These are phyloP conservation scores for Amanita pseudoporphyria DNA, from an alignment of 768 basidiomycete species.

Conservation along the genomic window DNA sequence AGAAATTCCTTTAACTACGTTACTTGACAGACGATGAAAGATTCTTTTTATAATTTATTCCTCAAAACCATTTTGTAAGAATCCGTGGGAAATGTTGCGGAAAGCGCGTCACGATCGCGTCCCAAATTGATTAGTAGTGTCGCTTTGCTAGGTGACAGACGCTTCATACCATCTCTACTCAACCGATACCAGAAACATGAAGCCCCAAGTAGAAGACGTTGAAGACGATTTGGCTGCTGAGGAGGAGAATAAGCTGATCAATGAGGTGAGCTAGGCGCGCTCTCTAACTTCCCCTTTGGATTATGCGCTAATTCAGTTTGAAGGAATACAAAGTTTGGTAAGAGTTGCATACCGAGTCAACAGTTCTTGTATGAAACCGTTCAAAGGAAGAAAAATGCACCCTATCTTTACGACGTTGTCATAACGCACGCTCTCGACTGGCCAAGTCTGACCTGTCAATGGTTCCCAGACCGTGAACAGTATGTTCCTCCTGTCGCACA, in stretches of 20 bases:
- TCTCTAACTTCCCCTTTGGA: too few relatives aligned
- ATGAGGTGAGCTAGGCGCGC: slow-evolving; percentile 49
- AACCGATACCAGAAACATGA: slow-evolving; percentile 23
- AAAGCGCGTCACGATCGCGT: slow-evolving; percentile 35
- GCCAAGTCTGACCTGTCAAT: slow-evolving; percentile 97
- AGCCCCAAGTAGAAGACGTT: slow-evolving; percentile 51
- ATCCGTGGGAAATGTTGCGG: slow-evolving; percentile 25
- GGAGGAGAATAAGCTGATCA: slow-evolving; percentile 83
- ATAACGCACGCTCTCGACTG: slow-evolving; percentile 97
- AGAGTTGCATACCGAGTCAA: slow-evolving; percentile 5
- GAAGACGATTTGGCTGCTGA: slow-evolving; percentile 77
- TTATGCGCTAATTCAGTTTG: neutral
- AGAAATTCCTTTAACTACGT: neutral
- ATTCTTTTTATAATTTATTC: slow-evolving; percentile 1
- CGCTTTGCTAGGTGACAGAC: neutral
- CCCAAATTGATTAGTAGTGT: slow-evolving; percentile 8
- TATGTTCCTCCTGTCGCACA: slow-evolving; percentile 27
- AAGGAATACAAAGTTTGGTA: slow-evolving; percentile 87
- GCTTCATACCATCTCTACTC: neutral
- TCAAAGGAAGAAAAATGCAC: slow-evolving; percentile 90
- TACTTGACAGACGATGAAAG: slow-evolving; percentile 1
- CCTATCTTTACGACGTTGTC: slow-evolving; percentile 95
- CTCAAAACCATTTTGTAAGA: neutral
- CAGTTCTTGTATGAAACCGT: slow-evolving; percentile 1
- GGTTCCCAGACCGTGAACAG: slow-evolving; percentile 97